Percentiles rank a stretch among this genome's conserved stretches.
These are phyloP conservation scores for Orychophragmus violaceus DNA, from an alignment of 345 rosid species.

Conservation along the genomic window DNA sequence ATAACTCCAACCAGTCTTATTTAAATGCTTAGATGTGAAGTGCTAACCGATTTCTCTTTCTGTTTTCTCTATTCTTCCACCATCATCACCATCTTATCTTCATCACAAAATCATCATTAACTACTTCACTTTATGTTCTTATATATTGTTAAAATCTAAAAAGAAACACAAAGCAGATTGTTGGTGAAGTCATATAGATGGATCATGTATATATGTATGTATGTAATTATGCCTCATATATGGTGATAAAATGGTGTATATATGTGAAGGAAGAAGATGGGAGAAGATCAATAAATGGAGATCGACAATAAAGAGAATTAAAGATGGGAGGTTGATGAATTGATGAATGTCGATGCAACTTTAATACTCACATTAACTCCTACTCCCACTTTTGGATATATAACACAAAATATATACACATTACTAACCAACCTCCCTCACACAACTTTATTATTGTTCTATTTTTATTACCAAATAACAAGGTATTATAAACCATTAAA, in stretches of 20 bases:
- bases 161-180: background rate
- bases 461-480: background rate
- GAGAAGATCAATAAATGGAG: slow-evolving; percentile 26
- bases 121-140: background rate
- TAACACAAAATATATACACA: slow-evolving; percentile 16
- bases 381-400: slow-evolving; percentile 29
- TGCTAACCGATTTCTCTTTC: slow-evolving; percentile 25
- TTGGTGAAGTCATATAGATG: background rate
- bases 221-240: background rate
- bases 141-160: background rate
- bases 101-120: background rate
- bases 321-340: slow-evolving; percentile 30
- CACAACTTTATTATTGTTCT: background rate
- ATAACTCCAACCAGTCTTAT: slow-evolving; percentile 30
- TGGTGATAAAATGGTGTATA: slow-evolving; percentile 6
- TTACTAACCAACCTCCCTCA: slow-evolving; percentile 27
- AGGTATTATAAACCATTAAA: background rate
- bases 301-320: slow-evolving; percentile 29
- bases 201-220: background rate
- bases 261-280: slow-evolving; percentile 1
- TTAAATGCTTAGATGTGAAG: slow-evolving; percentile 36
- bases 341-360: slow-evolving; percentile 35
- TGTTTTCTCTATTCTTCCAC: background rate
- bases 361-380: slow-evolving; percentile 29
- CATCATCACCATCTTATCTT: background rate